Conservation (phyloP, 2,329 filamentous ascomycete species). For the Monilinia polystroma region DNA sequence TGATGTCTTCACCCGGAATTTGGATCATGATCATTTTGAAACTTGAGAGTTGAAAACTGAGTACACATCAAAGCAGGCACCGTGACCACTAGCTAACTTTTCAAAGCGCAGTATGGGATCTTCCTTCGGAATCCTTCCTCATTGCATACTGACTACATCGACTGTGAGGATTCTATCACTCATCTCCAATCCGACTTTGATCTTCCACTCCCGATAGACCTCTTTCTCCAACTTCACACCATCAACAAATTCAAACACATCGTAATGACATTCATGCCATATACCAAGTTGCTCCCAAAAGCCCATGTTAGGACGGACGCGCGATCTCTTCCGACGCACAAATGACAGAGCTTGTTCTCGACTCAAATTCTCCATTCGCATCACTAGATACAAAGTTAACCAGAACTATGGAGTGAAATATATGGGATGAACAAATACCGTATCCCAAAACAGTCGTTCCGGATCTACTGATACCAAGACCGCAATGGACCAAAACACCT, state of each 20-base stretch:
- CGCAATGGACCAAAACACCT: neutral
- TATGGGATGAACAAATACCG: neutral
- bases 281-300: constrained; percentile 2
- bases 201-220: constrained; percentile 6
- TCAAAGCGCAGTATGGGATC: neutral
- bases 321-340: neutral
- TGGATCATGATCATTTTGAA: neutral
- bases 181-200: neutral
- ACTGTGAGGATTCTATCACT: neutral
- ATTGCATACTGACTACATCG: neutral
- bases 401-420: too few relatives aligned
- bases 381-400: neutral
- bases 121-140: neutral
- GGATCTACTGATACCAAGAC: constrained; percentile 11
- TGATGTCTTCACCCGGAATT: neutral
- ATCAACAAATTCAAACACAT: neutral
- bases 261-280: constrained; percentile 11
- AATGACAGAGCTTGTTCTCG: neutral
- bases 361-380: neutral
- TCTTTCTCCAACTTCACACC: neutral
- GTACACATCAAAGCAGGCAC: neutral
- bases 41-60: neutral
- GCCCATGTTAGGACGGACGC: neutral
- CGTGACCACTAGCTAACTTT: neutral
- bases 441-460: neutral